Evolutionary conservation across 164 flowering plant genomes (phyloP), one percentile per base, ranked within the genome.

Genomic region (Hamamelis virginiana): DNA sequence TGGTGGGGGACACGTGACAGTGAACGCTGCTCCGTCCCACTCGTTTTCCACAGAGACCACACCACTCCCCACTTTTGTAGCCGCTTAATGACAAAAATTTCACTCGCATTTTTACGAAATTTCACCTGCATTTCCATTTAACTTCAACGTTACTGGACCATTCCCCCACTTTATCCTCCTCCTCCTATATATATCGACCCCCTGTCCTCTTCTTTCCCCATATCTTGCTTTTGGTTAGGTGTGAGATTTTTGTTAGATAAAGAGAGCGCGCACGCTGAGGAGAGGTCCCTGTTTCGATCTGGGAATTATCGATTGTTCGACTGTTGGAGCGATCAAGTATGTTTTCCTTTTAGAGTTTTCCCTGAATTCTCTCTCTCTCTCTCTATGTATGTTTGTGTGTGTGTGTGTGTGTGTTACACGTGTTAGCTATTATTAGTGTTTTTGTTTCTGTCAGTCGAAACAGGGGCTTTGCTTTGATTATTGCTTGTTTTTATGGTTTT

Each of bases 151-250:
- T 65, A 33, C 41, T 33, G 41, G 41, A 33, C 8, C 52, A 46
- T 18, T 15, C 8, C 16, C 25, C 50, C 23, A 25, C 46, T 38
- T 23, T 53, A 8, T 21, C 38, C 38, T 46, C 25, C 33, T 60
- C 41, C 44, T 50, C 70, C 80, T 80, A 85, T 80, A 79, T 74
- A 82, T 79, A 72, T 45, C 69, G 18, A 18, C 57, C 41, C 38
- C 23, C 51, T 44, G 27, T 45, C 41, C 47, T 70, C 18, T 33
- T 43, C 47, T 38, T 53, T 62, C 10, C 52, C 26, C 9, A 9
- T 51, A 58, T 78, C 70, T 52, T 27, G 14, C 15, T 9, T 44
- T 25, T 33, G 10, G 1, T 5, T 23, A 57, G 15, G 38, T 12
- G 41, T 33, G 41, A 33, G 41, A 33, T 6, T 33, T 33, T 33